Percentiles rank a stretch among this genome's conserved stretches.
phyloP scores from a whole-genome alignment of 2,329 filamentous ascomycete species.

The Pseudogymnoascus sp. region DNA sequence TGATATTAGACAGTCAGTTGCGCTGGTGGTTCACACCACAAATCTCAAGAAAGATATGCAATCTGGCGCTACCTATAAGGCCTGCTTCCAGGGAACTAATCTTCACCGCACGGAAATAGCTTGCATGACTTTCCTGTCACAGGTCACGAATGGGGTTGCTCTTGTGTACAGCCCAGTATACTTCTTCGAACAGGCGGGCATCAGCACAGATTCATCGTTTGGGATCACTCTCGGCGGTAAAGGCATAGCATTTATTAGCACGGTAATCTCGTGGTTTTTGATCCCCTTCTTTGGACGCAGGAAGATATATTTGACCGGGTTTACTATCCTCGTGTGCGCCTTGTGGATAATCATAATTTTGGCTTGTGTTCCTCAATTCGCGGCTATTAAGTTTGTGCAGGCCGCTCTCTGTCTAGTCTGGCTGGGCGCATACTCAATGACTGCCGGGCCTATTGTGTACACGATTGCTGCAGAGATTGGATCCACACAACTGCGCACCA shows the following conservation, averaged over 20 bases:
- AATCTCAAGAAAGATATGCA: constrained; percentile 36
- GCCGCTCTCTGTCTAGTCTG: constrained; percentile 17
- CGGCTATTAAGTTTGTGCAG: constrained; percentile 28
- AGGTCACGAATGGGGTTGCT: constrained; percentile 52
- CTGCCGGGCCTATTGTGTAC: constrained; percentile 32
- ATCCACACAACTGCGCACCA: constrained; percentile 30
- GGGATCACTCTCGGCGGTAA: constrained; percentile 41
- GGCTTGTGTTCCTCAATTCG: constrained; percentile 35
- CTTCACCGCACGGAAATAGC: constrained; percentile 43
- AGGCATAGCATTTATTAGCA: constrained; percentile 40
- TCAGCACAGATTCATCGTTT: constrained; percentile 39
- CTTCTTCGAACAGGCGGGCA: constrained; percentile 47
- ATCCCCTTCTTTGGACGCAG: constrained; percentile 39
- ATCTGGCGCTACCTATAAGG: constrained; percentile 35
- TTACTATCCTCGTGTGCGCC: constrained; percentile 33
- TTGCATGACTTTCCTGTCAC: constrained; percentile 49
- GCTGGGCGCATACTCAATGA: constrained; percentile 29
- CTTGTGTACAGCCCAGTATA: constrained; percentile 55
- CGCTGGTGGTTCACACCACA: constrained; percentile 46
- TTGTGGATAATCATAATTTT: constrained; percentile 39
- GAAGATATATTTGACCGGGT: constrained; percentile 37
- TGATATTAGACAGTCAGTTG: constrained; percentile 37
- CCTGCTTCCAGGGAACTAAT: constrained; percentile 39
- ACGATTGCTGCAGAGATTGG: constrained; percentile 32
- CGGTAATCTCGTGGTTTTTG: constrained; percentile 40